Evolutionary conservation across 208 protist species (phyloP), one percentile per base, ranked within the genome.

Genomic region (Acanthamoeba castellanii): DNA sequence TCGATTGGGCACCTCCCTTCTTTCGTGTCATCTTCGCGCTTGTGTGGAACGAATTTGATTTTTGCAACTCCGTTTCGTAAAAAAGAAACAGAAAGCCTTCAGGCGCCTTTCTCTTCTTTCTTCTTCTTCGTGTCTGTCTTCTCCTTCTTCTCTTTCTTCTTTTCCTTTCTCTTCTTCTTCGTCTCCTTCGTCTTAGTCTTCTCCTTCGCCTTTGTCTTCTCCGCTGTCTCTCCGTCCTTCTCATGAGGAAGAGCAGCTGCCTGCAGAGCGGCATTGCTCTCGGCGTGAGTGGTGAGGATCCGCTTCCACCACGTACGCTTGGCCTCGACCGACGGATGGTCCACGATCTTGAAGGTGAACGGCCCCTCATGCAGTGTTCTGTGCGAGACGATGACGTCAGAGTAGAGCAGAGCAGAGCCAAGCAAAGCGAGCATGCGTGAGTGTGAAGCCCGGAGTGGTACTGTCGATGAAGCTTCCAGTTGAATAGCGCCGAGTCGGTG

Each of bases 291-390:
- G 16, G 55, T 22, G 27, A 92, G 87, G 45, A 92, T 92, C 18
- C 87, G 57, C 59, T 92, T 92, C 87, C 87, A 92, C 87, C 87
- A 92, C 27, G 87, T 76, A 9, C 87, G 57, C 87, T 92, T 92
- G 27, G 61, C 2, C 45, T 92, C 87, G 42, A 76, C 9, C 0
- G 87, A 76, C 27, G 52, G 57, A 13, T 74, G 50, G 7, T 68
- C 50, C 22, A 92, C 87, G 50, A 92, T 76, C 42, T 74, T 92
- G 87, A 92, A 92, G 8, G 50, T 74, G 87, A 92, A 92, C 6
- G 87, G 87, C 3, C 87, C 87, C 59, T 92, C 30, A 14, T 74
- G 87, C 30, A 92, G 61, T 7, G 87, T 92, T n/a, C 87, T 14
- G 47, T 16, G 42, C 16, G 16, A 61, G 20, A 22, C 20, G 16